A percentile compares a stretch with the other conserved stretches of the same genome.
Conservation (phyloP, 352 stramenopile species). For the Phytophthora pistaciae region DNA sequence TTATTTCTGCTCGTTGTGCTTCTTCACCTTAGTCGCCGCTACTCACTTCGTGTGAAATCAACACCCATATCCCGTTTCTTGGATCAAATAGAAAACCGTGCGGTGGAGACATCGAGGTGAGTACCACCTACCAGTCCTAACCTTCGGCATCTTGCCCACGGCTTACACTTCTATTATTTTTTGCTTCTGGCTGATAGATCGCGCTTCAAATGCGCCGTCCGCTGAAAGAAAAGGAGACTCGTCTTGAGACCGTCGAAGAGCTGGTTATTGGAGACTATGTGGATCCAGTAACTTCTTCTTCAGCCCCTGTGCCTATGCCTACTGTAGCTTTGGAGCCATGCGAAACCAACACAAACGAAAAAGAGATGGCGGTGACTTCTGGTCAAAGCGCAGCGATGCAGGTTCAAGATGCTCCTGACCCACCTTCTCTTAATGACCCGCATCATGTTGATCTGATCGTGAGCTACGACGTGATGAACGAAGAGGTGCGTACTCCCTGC, state of each 20-base stretch:
- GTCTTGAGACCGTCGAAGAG: slow-evolving; percentile 49
- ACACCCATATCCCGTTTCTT: slow-evolving; percentile 66
- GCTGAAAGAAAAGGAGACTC: slow-evolving; percentile 71
- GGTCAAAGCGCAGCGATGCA: background rate
- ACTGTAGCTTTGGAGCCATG: slow-evolving; percentile 20
- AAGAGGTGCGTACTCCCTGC: slow-evolving; percentile 61
- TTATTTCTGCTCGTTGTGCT: background rate
- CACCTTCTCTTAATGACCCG: slow-evolving; percentile 39
- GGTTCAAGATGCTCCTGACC: slow-evolving; percentile 5
- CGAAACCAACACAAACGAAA: background rate
- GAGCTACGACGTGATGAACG: slow-evolving; percentile 89
- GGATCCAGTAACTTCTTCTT: slow-evolving; percentile 19
- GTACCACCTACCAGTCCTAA: background rate
- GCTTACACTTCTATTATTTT: slow-evolving; percentile 3
- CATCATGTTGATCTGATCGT: slow-evolving; percentile 79
- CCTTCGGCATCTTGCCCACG: background rate
- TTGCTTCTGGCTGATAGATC: slow-evolving; percentile 43
- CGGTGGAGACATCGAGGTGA: slow-evolving; percentile 74
- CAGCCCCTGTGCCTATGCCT: slow-evolving; percentile 11
- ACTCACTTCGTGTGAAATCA: slow-evolving; percentile 58
- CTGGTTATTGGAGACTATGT: slow-evolving; percentile 70
- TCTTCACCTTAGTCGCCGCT: slow-evolving; percentile 48
- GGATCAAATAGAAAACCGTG: slow-evolving; percentile 74
- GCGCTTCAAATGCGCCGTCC: slow-evolving; percentile 63
- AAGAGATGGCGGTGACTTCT: background rate